Base-by-base conservation (phyloP, 177 flowering plant species). In the Telopea speciosissima region DNA sequence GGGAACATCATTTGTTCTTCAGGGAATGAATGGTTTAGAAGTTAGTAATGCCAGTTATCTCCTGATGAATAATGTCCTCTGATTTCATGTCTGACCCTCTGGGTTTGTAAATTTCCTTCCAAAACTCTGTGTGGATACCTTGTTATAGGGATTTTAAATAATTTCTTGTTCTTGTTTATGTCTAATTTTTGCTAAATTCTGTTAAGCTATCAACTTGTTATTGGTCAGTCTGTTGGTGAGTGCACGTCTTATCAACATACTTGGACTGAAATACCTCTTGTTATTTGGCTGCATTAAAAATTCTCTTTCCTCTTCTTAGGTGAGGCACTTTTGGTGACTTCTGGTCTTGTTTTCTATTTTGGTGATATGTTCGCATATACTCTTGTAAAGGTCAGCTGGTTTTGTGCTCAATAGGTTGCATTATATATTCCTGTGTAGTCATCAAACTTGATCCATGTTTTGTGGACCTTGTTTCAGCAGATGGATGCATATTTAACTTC, bases 321-420 rank as follows among this genome's bases (percentile, higher is more conserved):
- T 69, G 97, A 95, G 81, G 90, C 90, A 16, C 89, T 89, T 79
- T 76, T 95, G 78, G 91, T 87, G 63, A 87, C 94, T 72, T 74
- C 82, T 68, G 97, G 99, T 33, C 83, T 95, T 73, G 85, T 87
- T 72, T 81, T 88, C 52, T 92, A 87, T 82, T 82, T 85, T 72
- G 97, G 97, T 65, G 99, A 95, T 83, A 86, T 95, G 91, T 40
- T 89, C 72, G 83, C 83, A 28, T 83, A 73, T 70, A 90, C 97
- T 45, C 66, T 84, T 75, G 65, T 74, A 24, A 90, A 89, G 92
- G 98, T 88, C 59, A 63, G 87, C 72, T 63, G 61, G 60, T 77
- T 44, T 52, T 62, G 13, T 24, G 24, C 22, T 14, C 54, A 23
- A n/a, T 67, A 22, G 36, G 63, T 42, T 68, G 24, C 28, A 21